Percentiles rank a stretch among this genome's conserved stretches.
Evolutionary conservation across 805 yeast species (phyloP).

Genomic region (Tetrapisispora fleetii): DNA sequence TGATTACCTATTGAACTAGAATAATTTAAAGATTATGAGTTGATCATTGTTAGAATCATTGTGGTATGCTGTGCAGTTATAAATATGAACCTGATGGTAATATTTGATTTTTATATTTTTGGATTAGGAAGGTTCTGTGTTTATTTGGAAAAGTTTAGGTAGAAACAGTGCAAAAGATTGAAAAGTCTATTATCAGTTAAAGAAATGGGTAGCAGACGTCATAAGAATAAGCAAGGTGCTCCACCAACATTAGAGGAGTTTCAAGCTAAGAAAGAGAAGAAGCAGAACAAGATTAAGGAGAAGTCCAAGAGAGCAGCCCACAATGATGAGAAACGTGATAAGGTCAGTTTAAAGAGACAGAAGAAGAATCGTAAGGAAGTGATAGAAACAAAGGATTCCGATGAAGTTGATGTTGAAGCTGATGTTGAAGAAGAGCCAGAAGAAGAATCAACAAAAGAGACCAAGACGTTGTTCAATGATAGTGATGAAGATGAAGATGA

Average conservation of each 20-base stretch:
- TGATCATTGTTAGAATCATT: neutral
- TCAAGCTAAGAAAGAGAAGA: slow-evolving; percentile 39
- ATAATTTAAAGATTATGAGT: no score
- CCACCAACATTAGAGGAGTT: slow-evolving; percentile 88
- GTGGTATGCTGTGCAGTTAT: no score
- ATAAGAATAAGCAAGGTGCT: slow-evolving; percentile 82
- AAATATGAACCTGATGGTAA: no score
- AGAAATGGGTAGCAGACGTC: slow-evolving; percentile 78
- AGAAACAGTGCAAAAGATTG: neutral
- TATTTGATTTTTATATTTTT: no score
- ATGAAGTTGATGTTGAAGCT: slow-evolving; percentile 6
- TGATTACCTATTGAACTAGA: neutral
- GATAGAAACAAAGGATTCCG: slow-evolving; percentile 5
- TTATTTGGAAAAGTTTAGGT: no score
- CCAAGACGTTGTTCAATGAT: slow-evolving; percentile 67
- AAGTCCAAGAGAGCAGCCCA: slow-evolving; percentile 27
- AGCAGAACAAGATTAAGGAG: slow-evolving; percentile 30
- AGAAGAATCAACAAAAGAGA: slow-evolving; percentile 56
- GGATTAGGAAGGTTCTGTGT: no score
- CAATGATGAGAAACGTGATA: neutral
- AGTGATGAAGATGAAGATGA: slow-evolving; percentile 31
- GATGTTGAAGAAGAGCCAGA: slow-evolving; percentile 35
- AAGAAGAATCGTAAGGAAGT: slow-evolving; percentile 11
- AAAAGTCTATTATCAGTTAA: neutral
- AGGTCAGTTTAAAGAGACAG: slow-evolving; percentile 8